Evolutionary conservation across 805 yeast species (phyloP).

Genomic region (Metschnikowia arizonensis): DNA sequence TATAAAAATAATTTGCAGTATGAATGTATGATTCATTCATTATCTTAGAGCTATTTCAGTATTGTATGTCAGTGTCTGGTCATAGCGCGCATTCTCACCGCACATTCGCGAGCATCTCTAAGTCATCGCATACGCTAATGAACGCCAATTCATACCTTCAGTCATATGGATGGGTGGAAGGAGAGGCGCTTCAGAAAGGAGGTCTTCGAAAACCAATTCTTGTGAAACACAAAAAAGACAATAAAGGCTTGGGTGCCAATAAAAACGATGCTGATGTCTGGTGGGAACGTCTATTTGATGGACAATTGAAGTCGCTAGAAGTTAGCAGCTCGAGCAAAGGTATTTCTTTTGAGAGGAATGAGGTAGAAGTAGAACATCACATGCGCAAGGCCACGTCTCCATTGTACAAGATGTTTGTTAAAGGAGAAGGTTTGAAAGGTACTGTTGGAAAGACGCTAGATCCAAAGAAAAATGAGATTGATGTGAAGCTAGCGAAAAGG

Average conservation of each 20-base stretch:
- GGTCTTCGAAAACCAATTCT: conserved; percentile 81
- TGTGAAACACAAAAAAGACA: conserved; percentile 86
- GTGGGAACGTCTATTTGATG: conserved; percentile 97
- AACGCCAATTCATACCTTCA: conserved; percentile 68
- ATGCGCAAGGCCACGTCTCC: conserved; percentile 59
- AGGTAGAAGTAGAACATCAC: conserved; percentile 43
- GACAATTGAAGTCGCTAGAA: conserved; percentile 76
- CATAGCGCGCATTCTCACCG: not conserved
- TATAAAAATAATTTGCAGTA: no score
- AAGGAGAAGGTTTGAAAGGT: conserved; percentile 81
- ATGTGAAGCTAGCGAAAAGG: conserved; percentile 25
- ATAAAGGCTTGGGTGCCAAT: conserved; percentile 84
- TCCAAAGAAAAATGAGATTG: conserved; percentile 9
- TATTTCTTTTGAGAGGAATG: conserved; percentile 52
- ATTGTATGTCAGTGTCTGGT: no score
- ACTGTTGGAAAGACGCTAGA: conserved; percentile 47
- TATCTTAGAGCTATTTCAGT: no score
- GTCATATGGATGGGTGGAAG: conserved; percentile 89
- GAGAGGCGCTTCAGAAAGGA: conserved; percentile 76
- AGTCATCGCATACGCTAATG: conserved; percentile 41
- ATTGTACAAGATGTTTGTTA: conserved; percentile 78
- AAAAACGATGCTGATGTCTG: conserved; percentile 79
- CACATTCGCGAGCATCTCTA: conserved; percentile 2
- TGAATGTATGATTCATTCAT: not conserved
- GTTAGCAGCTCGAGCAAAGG: conserved; percentile 38